A percentile compares a stretch with the other conserved stretches of the same genome.
Evolutionary conservation across 2,329 filamentous ascomycete species (phyloP).

Genomic region (Phaeosphaeriaceae sp.): DNA sequence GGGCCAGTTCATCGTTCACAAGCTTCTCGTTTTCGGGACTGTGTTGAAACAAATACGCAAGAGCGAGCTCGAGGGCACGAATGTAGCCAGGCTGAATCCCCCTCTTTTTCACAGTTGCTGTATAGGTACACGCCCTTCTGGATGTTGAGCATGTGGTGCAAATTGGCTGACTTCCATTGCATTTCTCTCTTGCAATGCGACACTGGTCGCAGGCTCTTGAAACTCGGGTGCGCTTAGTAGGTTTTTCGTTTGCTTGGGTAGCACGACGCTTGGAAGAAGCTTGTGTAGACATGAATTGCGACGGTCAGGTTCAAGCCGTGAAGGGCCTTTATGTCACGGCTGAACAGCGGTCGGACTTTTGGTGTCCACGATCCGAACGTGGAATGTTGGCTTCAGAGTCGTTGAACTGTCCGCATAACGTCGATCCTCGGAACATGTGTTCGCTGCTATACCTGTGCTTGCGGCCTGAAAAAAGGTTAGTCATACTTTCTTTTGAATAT

Average conservation of each 20-base stretch:
- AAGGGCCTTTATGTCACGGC: not conserved
- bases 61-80: slow-evolving; percentile 72
- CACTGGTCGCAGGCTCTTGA: slow-evolving; percentile 75
- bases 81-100: slow-evolving; percentile 84
- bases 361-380: too few species aligned
- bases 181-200: slow-evolving; percentile 72
- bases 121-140: slow-evolving; percentile 72
- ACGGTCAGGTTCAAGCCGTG: not conserved
- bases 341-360: not conserved
- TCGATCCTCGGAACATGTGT: not conserved
- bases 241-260: slow-evolving; percentile 26
- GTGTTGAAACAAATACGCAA: slow-evolving; percentile 71
- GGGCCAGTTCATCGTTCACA: slow-evolving; percentile 62
- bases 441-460: not conserved
- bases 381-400: not conserved
- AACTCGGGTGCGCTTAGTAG: slow-evolving; percentile 65
- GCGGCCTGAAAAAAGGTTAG: not conserved
- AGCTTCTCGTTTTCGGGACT: slow-evolving; percentile 66
- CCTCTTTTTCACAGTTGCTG: slow-evolving; percentile 75
- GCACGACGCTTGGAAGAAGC: slow-evolving; percentile 33
- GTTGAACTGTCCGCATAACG: not conserved
- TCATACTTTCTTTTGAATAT: not conserved
- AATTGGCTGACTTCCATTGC: slow-evolving; percentile 71
- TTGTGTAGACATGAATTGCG: slow-evolving; percentile 33
- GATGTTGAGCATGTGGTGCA: slow-evolving; percentile 72